These are phyloP conservation scores for Pseudocercospora cruenta DNA, from an alignment of 2,329 filamentous ascomycete species.

Conservation along the genomic window DNA sequence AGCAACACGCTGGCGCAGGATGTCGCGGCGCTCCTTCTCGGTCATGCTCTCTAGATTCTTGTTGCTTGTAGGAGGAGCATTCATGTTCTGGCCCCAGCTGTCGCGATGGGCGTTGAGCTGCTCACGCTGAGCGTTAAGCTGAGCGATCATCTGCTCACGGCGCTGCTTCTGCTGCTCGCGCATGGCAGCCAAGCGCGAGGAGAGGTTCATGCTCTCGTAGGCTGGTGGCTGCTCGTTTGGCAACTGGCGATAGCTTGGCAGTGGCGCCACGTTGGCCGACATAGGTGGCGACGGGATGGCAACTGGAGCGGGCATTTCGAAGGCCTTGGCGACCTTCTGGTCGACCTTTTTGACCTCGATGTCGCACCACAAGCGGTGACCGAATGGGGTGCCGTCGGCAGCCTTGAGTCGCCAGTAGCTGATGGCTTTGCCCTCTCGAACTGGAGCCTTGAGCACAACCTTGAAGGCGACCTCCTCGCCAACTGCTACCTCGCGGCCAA, in stretches of 20 bases:
- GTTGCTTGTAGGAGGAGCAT: constrained; percentile 3
- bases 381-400: constrained; percentile 78
- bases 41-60: constrained; percentile 8
- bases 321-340: constrained; percentile 8
- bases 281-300: not conserved
- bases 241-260: constrained; percentile 5
- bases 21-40: constrained; percentile 35
- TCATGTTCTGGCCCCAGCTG: constrained; percentile 16
- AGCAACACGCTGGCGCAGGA: constrained; percentile 37
- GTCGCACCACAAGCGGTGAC: constrained; percentile 94
- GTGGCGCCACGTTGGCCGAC: not conserved
- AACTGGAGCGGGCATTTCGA: constrained; percentile 3
- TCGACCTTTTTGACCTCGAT: constrained; percentile 63
- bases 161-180: constrained; percentile 37
- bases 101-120: constrained; percentile 23
- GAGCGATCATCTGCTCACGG: constrained; percentile 41
- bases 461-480: constrained; percentile 80
- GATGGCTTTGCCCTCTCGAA: constrained; percentile 75
- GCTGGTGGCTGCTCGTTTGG: constrained; percentile 28
- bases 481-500: constrained; percentile 68
- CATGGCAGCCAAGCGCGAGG: constrained; percentile 31
- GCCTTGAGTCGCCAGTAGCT: constrained; percentile 97
- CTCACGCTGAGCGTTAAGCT: constrained; percentile 29
- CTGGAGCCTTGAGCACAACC: constrained; percentile 79
- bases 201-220: constrained; percentile 27